A percentile compares a stretch with the other conserved stretches of the same genome.
phyloP scores from a whole-genome alignment of 768 basidiomycete genomes.

The Leccinum arenicola region DNA sequence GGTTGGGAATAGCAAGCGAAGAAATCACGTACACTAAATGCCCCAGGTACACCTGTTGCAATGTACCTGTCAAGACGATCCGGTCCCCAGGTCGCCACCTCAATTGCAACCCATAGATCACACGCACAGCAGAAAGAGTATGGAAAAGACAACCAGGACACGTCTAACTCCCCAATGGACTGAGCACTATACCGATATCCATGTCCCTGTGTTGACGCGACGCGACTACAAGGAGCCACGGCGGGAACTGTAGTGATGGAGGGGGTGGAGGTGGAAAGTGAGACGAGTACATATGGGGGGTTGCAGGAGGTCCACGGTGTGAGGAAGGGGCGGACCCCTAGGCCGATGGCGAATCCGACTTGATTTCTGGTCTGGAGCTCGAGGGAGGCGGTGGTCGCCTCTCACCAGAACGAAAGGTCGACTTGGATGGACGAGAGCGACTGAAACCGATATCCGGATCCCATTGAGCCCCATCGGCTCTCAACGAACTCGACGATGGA shows the following conservation, averaged over 20 bases:
- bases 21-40: too few relatives aligned
- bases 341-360: slow-evolving; percentile 9
- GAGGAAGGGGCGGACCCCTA: slow-evolving; percentile 12
- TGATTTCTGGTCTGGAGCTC: slow-evolving; percentile 4
- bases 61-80: too few relatives aligned
- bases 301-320: slow-evolving; percentile 5
- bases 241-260: slow-evolving; percentile 14
- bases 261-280: slow-evolving; percentile 13
- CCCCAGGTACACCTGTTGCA: too few relatives aligned
- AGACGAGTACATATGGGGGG: slow-evolving; percentile 5
- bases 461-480: slow-evolving; percentile 12
- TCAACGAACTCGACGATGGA: not conserved
- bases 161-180: slow-evolving; percentile 17
- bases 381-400: slow-evolving; percentile 1
- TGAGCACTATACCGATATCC: slow-evolving; percentile 21
- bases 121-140: not conserved
- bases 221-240: slow-evolving; percentile 15
- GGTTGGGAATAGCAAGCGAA: too few relatives aligned
- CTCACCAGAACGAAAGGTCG: not conserved
- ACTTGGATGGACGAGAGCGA: not conserved
- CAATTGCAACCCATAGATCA: too few relatives aligned
- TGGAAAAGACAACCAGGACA: not conserved
- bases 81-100: too few relatives aligned
- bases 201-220: slow-evolving; percentile 13
- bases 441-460: slow-evolving; percentile 8